These are phyloP conservation scores for Russula sp. DNA, from an alignment of 768 basidiomycete genomes.

Conservation along the genomic window DNA sequence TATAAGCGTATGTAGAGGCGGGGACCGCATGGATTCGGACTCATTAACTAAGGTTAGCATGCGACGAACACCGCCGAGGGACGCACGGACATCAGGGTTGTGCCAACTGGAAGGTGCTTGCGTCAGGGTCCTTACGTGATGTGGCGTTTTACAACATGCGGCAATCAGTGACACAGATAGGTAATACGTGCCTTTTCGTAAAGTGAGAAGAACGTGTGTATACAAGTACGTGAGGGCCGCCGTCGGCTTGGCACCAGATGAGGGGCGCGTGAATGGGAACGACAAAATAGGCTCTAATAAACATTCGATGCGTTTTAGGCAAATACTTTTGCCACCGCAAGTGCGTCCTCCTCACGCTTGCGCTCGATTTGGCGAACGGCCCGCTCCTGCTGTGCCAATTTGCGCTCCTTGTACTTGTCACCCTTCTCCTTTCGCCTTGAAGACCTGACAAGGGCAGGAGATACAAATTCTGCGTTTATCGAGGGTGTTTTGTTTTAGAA, in stretches of 20 bases:
- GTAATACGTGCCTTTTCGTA: neutral
- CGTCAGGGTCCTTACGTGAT: neutral
- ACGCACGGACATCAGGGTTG: neutral
- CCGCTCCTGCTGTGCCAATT: slow-evolving; percentile 68
- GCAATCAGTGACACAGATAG: neutral
- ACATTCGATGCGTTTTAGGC: slow-evolving; percentile 42
- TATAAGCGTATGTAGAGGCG: neutral
- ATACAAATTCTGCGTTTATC: slow-evolving; percentile 69
- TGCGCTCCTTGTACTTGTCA: slow-evolving; percentile 73
- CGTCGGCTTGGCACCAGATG: neutral
- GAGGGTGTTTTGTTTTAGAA: neutral
- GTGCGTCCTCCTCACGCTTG: slow-evolving; percentile 62
- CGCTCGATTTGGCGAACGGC: slow-evolving; percentile 57
- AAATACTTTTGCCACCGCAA: slow-evolving; percentile 88
- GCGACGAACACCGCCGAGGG: too few relatives aligned
- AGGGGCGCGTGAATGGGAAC: neutral
- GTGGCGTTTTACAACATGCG: neutral
- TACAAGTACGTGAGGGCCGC: neutral
- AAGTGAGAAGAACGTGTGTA: neutral
- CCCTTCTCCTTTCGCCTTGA: slow-evolving; percentile 66
- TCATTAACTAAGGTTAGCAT: too few relatives aligned
- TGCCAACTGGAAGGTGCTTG: neutral
- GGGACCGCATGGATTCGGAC: neutral
- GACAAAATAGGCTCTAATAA: slow-evolving; percentile 6
- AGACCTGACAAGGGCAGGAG: slow-evolving; percentile 76